Evolutionary conservation across 2,329 filamentous ascomycete species (phyloP), one percentile per base, ranked within the genome.

Genomic region (Alternaria consortialis): DNA sequence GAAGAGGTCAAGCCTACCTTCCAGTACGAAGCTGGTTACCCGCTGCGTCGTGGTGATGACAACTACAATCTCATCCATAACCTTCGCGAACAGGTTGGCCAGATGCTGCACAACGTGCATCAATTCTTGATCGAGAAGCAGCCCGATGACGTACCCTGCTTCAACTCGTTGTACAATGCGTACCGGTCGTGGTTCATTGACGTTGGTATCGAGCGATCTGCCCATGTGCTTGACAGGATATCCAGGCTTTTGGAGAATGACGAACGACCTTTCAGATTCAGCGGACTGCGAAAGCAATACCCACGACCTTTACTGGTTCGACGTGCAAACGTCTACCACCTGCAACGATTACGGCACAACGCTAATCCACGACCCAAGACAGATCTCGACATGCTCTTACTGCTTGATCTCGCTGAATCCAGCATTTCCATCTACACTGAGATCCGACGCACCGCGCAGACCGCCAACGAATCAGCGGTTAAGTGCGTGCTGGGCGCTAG

Each of bases 161-260:
- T 99, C 80, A 97, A 93, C 25, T 89, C 94, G 0, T 81, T 99
- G 2, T 99, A 97, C 79, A 91, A 91, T 23, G 92, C 94, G 1
- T 99, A 97, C 77, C 87, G 93, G 43, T 95, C 92, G 8, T 99
- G 94, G 93, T 98, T 99, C 72, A 93, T 97, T 1, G 95, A 99
- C 73, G 94, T 99, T 40, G 95, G 96, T 17, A 96, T 97, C 62
- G 95, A 99, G 80, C 87, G 94, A 61, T 97, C 94, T 17, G 94
- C 95, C 0, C 95, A 97, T 76, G 92, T 96, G 2, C 84, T 98
- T 9, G 95, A 99, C 76, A 87, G 95, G 20, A 90, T 98, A 13
- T 88, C 91, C 5, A 88, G 93, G 54, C 86, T 99, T 1, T 91
- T 97, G 75, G 89, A 90, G 70, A 90, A 92, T 6, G 95, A 99